Conservation (phyloP, 2,329 filamentous ascomycete species). For the Colletotrichum tanaceti region DNA sequence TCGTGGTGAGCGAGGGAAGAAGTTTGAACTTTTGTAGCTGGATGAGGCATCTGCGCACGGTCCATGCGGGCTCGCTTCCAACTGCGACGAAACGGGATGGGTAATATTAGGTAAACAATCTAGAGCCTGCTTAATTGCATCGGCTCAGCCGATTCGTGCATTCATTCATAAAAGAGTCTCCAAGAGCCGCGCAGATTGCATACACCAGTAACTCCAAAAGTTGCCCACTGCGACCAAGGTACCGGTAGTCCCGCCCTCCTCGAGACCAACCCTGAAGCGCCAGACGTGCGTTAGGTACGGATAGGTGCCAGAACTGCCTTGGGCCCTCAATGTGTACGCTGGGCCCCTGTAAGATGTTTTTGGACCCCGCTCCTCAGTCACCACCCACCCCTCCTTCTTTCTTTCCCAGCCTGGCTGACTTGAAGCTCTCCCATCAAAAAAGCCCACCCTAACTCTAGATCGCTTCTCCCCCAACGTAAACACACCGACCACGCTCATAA, state of each 20-base stretch:
- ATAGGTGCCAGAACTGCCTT: background rate
- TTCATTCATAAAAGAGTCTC: background rate
- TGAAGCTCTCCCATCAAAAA: conserved; percentile 34
- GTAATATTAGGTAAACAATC: background rate
- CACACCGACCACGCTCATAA: conserved; percentile 6
- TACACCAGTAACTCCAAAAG: background rate
- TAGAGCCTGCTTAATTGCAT: background rate
- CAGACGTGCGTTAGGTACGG: conserved; percentile 14
- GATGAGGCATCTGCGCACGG: conserved; percentile 1
- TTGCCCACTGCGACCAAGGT: conserved; percentile 20
- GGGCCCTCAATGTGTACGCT: conserved; percentile 5
- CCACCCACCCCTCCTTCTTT: conserved; percentile 28
- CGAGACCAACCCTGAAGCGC: no score
- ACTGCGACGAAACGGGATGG: no score
- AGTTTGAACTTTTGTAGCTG: conserved; percentile 18
- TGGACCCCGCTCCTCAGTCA: conserved; percentile 11
- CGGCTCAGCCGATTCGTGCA: background rate
- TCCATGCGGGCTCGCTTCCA: conserved; percentile 12
- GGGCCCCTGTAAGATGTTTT: conserved; percentile 4
- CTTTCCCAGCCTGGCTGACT: conserved; percentile 25
- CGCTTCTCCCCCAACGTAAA: conserved; percentile 11
- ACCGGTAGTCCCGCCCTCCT: no score
- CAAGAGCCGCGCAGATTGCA: background rate
- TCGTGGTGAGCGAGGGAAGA: background rate
- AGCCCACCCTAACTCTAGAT: conserved; percentile 16